Evolutionary conservation across 257 asterid genomes (phyloP).

Genomic region (Scutellaria minor): DNA sequence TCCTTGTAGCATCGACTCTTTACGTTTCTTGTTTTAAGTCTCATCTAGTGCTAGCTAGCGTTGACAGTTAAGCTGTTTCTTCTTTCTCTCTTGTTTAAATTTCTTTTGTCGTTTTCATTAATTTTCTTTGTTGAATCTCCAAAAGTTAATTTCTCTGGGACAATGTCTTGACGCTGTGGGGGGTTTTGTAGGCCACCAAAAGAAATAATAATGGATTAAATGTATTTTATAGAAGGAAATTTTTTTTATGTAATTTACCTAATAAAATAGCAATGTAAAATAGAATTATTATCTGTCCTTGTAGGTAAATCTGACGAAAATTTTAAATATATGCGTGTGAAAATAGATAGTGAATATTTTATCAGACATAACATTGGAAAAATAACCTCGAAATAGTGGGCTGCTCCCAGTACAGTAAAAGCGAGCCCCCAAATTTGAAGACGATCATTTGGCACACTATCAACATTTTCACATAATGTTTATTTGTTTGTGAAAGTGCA

Average conservation of each 20-base stretch:
- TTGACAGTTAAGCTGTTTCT: constrained; percentile 9
- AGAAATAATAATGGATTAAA: too few relatives aligned
- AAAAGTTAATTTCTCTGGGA: not conserved
- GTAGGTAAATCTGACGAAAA: too few relatives aligned
- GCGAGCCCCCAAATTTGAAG: constrained; percentile 27
- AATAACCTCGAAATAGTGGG: too few relatives aligned
- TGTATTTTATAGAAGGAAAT: not conserved
- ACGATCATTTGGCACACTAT: too few relatives aligned
- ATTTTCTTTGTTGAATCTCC: not conserved
- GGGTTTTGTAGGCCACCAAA: not conserved
- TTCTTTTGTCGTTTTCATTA: not conserved
- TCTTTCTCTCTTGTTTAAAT: constrained; percentile 1
- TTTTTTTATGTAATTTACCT: not conserved
- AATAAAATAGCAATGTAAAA: not conserved
- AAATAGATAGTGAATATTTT: too few relatives aligned
- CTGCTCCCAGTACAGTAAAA: too few relatives aligned
- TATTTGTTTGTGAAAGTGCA: constrained; percentile 31
- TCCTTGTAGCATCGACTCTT: not conserved
- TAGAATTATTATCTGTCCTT: not conserved
- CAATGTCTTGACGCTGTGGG: not conserved
- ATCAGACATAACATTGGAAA: too few relatives aligned
- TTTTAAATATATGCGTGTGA: too few relatives aligned
- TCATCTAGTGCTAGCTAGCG: not conserved
- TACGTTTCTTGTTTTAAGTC: constrained; percentile 1
- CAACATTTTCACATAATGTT: too few relatives aligned